Percentiles rank a stretch among this genome's conserved stretches.
These are phyloP conservation scores for Glycine soja DNA, from an alignment of 306 rosid genomes.

Conservation along the genomic window DNA sequence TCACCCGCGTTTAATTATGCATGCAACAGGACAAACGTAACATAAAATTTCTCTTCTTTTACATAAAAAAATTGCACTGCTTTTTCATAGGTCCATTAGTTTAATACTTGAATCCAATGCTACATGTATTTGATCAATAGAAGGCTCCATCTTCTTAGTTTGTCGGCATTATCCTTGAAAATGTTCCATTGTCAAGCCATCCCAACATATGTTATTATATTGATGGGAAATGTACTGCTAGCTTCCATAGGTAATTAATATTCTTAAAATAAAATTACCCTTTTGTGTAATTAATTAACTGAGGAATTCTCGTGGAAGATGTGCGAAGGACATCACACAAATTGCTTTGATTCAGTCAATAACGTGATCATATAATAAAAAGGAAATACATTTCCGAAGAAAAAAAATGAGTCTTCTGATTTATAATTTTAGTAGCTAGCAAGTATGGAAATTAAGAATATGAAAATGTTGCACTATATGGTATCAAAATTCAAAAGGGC, in stretches of 20 bases:
- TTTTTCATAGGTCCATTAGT: conserved; percentile 55
- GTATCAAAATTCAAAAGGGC: no score
- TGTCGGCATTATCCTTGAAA: conserved; percentile 73
- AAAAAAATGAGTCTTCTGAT: not conserved
- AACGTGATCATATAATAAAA: conserved; percentile 4
- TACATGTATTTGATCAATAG: conserved; percentile 52
- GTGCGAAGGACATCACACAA: not conserved
- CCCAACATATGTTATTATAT: conserved; percentile 28
- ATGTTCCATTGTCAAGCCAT: conserved; percentile 62
- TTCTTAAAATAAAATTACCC: not conserved
- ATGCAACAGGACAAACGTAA: conserved; percentile 68
- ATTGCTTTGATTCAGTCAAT: conserved; percentile 41
- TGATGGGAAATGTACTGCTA: conserved; percentile 19
- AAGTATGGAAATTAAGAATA: not conserved
- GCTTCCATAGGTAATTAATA: conserved; percentile 11
- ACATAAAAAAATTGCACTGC: conserved; percentile 50
- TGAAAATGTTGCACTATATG: conserved; percentile 15
- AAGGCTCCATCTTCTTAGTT: conserved; percentile 70
- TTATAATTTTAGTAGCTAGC: not conserved
- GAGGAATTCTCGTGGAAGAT: conserved; percentile 28
- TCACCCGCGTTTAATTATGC: conserved; percentile 59
- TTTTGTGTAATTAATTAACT: conserved; percentile 16
- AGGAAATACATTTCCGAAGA: not conserved
- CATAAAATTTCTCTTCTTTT: conserved; percentile 53
- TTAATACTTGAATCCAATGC: conserved; percentile 53